These are phyloP conservation scores for Trichophyton benhamiae DNA, from an alignment of 2,329 filamentous ascomycete genomes.

Conservation along the genomic window DNA sequence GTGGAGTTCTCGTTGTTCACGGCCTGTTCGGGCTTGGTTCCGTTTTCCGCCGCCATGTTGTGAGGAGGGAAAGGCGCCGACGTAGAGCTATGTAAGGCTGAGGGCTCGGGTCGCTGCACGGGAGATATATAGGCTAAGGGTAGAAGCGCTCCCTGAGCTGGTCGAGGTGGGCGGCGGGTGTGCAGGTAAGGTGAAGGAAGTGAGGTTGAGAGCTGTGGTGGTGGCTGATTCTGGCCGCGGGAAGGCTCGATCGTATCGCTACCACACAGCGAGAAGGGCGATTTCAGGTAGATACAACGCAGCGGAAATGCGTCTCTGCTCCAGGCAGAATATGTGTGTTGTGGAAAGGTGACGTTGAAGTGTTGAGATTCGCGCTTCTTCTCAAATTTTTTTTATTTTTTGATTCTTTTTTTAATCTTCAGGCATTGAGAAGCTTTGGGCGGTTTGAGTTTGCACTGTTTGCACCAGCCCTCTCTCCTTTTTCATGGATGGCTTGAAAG, in stretches of 20 bases:
- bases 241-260: constrained; percentile 10
- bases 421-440: neutral
- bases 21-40: constrained; percentile 22
- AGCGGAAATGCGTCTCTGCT: constrained; percentile 9
- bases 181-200: neutral
- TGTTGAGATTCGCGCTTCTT: neutral
- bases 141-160: neutral
- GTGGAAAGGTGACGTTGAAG: neutral
- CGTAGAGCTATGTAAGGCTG: neutral
- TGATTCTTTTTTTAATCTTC: neutral
- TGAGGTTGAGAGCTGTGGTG: neutral
- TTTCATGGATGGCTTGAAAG: neutral
- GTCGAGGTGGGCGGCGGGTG: neutral
- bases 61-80: neutral
- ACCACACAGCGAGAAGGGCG: constrained; percentile 4
- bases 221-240: neutral
- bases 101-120: neutral
- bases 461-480: neutral
- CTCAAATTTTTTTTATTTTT: constrained; percentile 2
- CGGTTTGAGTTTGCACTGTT: constrained; percentile 3
- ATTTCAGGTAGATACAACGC: neutral
- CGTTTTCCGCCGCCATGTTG: constrained; percentile 30
- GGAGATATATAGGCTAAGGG: constrained; percentile 1
- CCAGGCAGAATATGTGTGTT: constrained; percentile 13
- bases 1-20: constrained; percentile 44